Evolutionary conservation across 2,329 filamentous ascomycete genomes (phyloP).

Genomic region (Pyrenochaeta sp.): DNA sequence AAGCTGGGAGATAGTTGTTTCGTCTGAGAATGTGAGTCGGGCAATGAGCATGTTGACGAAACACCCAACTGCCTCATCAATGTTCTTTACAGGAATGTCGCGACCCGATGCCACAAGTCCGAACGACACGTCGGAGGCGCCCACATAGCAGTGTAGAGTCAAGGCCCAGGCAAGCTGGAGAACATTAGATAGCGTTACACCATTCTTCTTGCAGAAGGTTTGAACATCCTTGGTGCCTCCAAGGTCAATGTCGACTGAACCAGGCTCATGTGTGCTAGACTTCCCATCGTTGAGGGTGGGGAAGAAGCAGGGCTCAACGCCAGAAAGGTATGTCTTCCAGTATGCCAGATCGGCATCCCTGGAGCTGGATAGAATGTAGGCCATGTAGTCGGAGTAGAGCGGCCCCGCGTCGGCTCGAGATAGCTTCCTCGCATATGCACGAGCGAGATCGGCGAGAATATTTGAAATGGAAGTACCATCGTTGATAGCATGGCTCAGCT

Average conservation of each 20-base stretch:
- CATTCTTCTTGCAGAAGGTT: constrained; percentile 51
- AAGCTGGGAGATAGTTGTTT: constrained; percentile 49
- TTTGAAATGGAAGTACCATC: constrained; percentile 62
- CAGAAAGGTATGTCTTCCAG: constrained; percentile 57
- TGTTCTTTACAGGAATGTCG: constrained; percentile 59
- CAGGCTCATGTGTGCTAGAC: constrained; percentile 48
- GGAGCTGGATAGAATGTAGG: constrained; percentile 38
- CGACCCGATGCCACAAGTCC: constrained; percentile 64
- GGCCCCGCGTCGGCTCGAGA: constrained; percentile 45
- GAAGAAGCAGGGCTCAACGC: constrained; percentile 58
- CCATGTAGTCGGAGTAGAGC: constrained; percentile 51
- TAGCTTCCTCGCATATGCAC: constrained; percentile 56
- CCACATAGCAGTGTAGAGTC: constrained; percentile 59
- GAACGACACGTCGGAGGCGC: constrained; percentile 59
- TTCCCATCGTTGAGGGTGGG: constrained; percentile 50
- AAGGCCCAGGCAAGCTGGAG: constrained; percentile 64
- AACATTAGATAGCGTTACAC: constrained; percentile 59
- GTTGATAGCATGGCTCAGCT: constrained; percentile 61
- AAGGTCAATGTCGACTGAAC: constrained; percentile 50
- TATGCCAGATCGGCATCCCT: constrained; percentile 50
- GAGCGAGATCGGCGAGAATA: constrained; percentile 56
- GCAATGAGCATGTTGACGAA: constrained; percentile 66
- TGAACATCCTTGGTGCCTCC: constrained; percentile 35
- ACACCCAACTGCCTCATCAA: constrained; percentile 60
- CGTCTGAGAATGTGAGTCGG: constrained; percentile 51